Base-by-base conservation (phyloP, 106 monocot genomes). In the Hemerocallis citrina region DNA sequence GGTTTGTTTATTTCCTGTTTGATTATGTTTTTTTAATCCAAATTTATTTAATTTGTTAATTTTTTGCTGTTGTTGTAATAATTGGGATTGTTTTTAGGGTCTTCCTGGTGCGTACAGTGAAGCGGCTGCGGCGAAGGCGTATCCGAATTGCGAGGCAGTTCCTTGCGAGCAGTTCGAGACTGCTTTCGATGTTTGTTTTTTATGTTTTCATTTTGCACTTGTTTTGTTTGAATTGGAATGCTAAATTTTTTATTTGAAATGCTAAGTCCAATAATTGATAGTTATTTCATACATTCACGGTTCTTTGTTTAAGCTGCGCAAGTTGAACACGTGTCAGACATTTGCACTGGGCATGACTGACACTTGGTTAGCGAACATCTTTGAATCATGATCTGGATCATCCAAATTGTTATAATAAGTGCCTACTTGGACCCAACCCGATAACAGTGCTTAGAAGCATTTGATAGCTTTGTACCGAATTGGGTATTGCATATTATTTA, bases 91-190 rank as follows among this genome's bases (percentile, higher is more conserved):
- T 14, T 48, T 74, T 64, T 66, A 86, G 86, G 86, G 86, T 45
- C 69, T 81, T 40, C 86, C 86, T 16, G 86, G 86, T 31, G 86
- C 86, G 8, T 81, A 78, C 22, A 81, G 86, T 3, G 86, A 86
- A 66, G 62, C 86, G 4, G 86, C 86, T 4, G 86, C 86, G 4
- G 68, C 42, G 5, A 86, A 86, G 67, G 86, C 86, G 2, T 86
- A 86, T 52, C 86, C 86, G 0, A 78, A 78, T 46, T 86, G 81
- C 35, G 75, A 81, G 52, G 68, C 86, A 0, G 81, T 82, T 62
- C 82, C 82, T 8, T 88, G 82, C 43, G 72, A 79, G 49, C 66
- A 59, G 10, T 83, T 88, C 50, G 83, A 88, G n/a, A 83, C 54
- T 36, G 83, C 79, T 16, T 83, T 88, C 50, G 69, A 83, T 34